phyloP scores from a whole-genome alignment of 257 asterid genomes.

The Solanum habrochaites region DNA sequence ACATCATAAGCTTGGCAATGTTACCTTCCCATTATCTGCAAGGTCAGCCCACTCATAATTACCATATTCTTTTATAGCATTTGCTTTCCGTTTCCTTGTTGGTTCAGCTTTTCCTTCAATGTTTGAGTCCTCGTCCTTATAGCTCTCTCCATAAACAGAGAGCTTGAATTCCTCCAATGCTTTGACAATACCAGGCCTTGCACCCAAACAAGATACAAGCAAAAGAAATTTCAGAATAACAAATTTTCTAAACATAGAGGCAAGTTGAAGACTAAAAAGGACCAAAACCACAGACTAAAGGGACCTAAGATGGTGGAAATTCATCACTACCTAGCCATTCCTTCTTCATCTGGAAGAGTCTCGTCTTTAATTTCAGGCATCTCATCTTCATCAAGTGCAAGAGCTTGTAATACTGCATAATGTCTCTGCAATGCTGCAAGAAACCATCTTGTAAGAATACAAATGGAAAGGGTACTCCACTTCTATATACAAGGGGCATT shows the following conservation, averaged over 20 bases:
- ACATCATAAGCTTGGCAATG: neutral
- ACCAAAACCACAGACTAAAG: neutral
- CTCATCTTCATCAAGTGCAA: conserved; percentile 93
- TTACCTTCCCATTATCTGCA: conserved; percentile 89
- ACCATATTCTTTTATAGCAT: conserved; percentile 47
- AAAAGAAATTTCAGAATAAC: neutral
- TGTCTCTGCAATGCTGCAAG: conserved; percentile 92
- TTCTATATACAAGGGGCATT: neutral
- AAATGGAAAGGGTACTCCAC: neutral
- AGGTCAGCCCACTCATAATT: conserved; percentile 70
- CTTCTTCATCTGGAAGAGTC: conserved; percentile 97
- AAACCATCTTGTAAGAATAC: neutral
- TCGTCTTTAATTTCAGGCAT: conserved; percentile 89
- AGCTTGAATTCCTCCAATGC: conserved; percentile 79
- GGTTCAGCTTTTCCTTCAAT: conserved; percentile 40
- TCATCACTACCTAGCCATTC: conserved; percentile 61
- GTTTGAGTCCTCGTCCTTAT: conserved; percentile 28
- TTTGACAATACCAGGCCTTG: conserved; percentile 77
- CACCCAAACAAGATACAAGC: neutral
- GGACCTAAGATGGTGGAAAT: neutral
- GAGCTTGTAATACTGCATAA: conserved; percentile 87
- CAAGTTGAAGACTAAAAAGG: neutral
- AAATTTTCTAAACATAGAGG: neutral
- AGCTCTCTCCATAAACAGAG: conserved; percentile 72
- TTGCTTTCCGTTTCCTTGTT: conserved; percentile 67